Conservation (phyloP, 176 grass and related monocot species). For the Chloris gayana region DNA sequence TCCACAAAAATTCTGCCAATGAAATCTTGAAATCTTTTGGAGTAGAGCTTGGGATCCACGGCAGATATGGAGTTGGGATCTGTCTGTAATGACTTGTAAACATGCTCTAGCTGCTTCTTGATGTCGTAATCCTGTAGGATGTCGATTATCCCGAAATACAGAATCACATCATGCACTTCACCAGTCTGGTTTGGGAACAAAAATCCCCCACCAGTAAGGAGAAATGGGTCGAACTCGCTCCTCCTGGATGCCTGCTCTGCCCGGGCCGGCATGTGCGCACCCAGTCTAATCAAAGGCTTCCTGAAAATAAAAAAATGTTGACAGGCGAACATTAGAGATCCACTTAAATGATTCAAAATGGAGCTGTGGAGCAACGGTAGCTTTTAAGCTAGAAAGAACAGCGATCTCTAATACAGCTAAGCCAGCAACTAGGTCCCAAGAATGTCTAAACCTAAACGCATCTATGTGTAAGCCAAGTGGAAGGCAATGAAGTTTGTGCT, state of each 20-base stretch:
- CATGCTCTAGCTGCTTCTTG: conserved; percentile 76
- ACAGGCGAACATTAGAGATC: conserved; percentile 19
- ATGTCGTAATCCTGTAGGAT: conserved; percentile 82
- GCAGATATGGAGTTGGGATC: conserved; percentile 93
- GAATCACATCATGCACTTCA: conserved; percentile 68
- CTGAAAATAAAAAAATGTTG: conserved; percentile 46
- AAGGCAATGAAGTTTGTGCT: conserved; percentile 31
- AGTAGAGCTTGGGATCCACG: conserved; percentile 89
- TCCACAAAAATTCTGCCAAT: conserved; percentile 86
- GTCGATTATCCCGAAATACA: conserved; percentile 97
- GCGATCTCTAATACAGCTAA: conserved; percentile 37
- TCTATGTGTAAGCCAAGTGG: conserved; percentile 47
- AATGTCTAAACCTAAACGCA: conserved; percentile 47
- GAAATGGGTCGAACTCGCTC: conserved; percentile 61
- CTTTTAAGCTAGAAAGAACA: conserved; percentile 42
- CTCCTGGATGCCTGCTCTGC: conserved; percentile 74
- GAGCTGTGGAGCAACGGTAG: neutral
- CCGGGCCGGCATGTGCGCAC: conserved; percentile 80
- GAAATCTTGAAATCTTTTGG: conserved; percentile 95
- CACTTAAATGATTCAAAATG: conserved; percentile 29
- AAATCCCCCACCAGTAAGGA: conserved; percentile 59
- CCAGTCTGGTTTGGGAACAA: conserved; percentile 53
- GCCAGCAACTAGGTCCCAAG: conserved; percentile 64
- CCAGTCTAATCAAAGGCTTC: conserved; percentile 77
- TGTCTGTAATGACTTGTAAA: conserved; percentile 84